Conservation (phyloP, 2,329 filamentous ascomycete species). For the Ophiostoma quercus region DNA sequence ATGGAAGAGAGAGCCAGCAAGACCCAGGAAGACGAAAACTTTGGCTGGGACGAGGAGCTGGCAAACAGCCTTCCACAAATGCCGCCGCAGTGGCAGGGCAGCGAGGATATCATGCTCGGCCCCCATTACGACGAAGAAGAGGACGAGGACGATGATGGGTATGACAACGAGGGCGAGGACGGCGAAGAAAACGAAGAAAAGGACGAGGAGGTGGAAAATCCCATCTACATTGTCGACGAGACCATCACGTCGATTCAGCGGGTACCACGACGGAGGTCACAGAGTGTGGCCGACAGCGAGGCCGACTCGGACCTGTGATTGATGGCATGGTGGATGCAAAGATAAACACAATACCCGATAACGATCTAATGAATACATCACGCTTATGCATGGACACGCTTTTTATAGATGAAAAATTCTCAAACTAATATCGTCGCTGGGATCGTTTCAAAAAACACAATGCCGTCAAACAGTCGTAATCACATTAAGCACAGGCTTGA, state of each 20-base stretch:
- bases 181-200: constrained; percentile 9
- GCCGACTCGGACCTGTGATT: constrained; percentile 25
- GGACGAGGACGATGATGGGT: constrained; percentile 24
- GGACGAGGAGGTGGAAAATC: constrained; percentile 13
- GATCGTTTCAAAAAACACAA: neutral
- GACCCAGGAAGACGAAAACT: constrained; percentile 60
- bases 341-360: neutral
- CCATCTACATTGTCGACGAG: neutral
- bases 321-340: neutral
- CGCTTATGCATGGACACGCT: neutral
- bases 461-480: constrained; percentile 29
- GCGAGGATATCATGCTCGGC: constrained; percentile 56
- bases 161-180: constrained; percentile 8
- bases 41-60: constrained; percentile 58
- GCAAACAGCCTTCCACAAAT: constrained; percentile 47
- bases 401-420: neutral
- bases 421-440: neutral
- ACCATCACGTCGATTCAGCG: constrained; percentile 11
- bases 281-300: constrained; percentile 28
- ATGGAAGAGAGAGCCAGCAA: constrained; percentile 34
- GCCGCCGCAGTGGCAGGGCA: constrained; percentile 64
- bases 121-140: constrained; percentile 24
- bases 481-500: constrained; percentile 40
- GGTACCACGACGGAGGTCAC: neutral
- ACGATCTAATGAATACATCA: neutral